Base-by-base conservation (phyloP, 805 yeast species). In the Starmerella geochares region DNA sequence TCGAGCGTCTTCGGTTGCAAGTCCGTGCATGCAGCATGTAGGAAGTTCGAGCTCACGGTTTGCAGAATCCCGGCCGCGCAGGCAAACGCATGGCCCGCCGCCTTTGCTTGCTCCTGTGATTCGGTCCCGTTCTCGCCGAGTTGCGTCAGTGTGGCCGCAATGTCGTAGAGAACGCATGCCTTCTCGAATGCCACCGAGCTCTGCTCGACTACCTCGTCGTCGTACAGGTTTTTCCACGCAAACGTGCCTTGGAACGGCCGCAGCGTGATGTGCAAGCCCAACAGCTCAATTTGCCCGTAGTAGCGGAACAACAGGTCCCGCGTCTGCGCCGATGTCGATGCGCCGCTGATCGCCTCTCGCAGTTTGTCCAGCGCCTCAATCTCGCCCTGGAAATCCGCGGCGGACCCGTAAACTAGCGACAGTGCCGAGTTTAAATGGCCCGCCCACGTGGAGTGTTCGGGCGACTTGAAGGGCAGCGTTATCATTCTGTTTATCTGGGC, bases 11-110 rank as follows among this genome's bases (percentile, higher is more conserved):
- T 77, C 29, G 82, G 83, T 52, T 75, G 71, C 45, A 88, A 68
- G 65, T 90, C 98, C 4, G 73, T 69, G 3, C 87, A 78, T 0
- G 97, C 96, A 0, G 96, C 90, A 65, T 88, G 92, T 42, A 87
- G 67, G 65, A 90, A 90, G 65, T 83, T 84, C 57, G 83, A 90
- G 39, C 81, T 73, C 23, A 88, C 70, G 57, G 77, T 84, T 52
- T 76, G 73, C 60, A 76, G 83, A 27, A 86, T 74, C 1, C 96
- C 94, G 4, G 92, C 82, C 1, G 95, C 79, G 51, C 79, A 80
- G 53, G 86, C 86, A 59, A 83, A 76, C 44, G 70, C 65, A 35
- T 75, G 76, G 53, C 80, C 72, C 0, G 86, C 71, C 9, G 49
- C 40, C 31, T 63, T 40, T 11, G 36, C 47, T 21, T 58, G 58